Evolutionary conservation across 2,329 filamentous ascomycete species (phyloP), one percentile per base, ranked within the genome.

Genomic region (Metarhizium rileyi): DNA sequence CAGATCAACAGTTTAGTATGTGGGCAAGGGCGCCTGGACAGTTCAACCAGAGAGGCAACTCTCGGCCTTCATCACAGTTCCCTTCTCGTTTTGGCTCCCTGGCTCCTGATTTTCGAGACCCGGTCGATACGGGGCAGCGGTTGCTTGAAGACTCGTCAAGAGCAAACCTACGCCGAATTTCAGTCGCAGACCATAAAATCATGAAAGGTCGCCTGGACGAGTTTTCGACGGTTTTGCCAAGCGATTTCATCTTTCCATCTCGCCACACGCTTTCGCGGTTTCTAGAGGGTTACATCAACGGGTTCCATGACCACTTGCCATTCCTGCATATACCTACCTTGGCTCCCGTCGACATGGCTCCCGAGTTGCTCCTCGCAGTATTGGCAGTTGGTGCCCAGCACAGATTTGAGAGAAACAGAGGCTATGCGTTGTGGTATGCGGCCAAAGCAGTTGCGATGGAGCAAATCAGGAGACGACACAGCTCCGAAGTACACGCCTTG

Each of bases 281-380:
- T 53, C 65, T 87, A 28, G 82, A 85, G 51, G 83, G 83, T 1
- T 88, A 86, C 57, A 77, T 86, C 48, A 78, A 75, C 51, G 83
- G 83, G 0, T 86, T 87, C 51, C 74, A 78, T 49, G 74, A 77
- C 47, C 72, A 77, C 52, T 59, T 78, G 0, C 75, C 75, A 0
- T 74, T 87, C 53, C 68, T 88, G 26, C 84, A 89, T 60, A 67
- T 86, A 5, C 80, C 84, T 0, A 87, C 83, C 0, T 70, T 87
- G 44, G 72, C 74, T 2, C 75, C 82, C 0, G 76, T 76, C 7
- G 77, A 81, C n/a, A 74, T 80, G n/a, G 78, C 82, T 0, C 77
- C 83, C 0, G 85, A 87, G 61, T 68, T 88, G 4, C 68, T 86
- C 5, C 66, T 89, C 26, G 83, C 83, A 0, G 76, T 87, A 16